Conservation (phyloP, 768 basidiomycete species). For the Filobasidium floriforme region DNA sequence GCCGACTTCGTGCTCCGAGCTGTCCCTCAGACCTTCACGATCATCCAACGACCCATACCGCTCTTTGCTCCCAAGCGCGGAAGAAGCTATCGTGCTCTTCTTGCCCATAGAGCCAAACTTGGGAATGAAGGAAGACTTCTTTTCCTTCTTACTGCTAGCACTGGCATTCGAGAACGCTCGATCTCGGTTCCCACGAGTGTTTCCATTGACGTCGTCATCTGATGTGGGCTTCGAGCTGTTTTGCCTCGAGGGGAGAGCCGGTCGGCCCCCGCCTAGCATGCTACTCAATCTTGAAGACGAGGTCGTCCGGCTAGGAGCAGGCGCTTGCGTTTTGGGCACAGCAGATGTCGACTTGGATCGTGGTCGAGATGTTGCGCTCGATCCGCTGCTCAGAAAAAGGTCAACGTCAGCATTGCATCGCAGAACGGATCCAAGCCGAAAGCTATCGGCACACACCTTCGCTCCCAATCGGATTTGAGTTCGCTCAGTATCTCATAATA, state of each 20-base stretch:
- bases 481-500: conserved; percentile 68
- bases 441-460: conserved; percentile 24
- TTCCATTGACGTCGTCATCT: conserved; percentile 29
- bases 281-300: conserved; percentile 12
- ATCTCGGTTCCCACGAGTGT: conserved; percentile 29
- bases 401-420: background rate
- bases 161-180: conserved; percentile 41
- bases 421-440: background rate
- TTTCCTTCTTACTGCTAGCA: conserved; percentile 26
- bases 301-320: conserved; percentile 8
- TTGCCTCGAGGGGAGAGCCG: conserved; percentile 7
- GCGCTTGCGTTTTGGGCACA: conserved; percentile 7
- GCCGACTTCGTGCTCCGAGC: background rate
- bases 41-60: conserved; percentile 31
- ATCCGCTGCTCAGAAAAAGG: background rate
- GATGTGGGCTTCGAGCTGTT: conserved; percentile 24
- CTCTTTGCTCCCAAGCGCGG: conserved; percentile 18
- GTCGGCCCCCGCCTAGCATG: background rate
- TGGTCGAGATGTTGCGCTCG: conserved; percentile 22
- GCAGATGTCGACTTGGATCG: conserved; percentile 35
- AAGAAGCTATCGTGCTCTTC: conserved; percentile 25
- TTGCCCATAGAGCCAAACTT: conserved; percentile 40
- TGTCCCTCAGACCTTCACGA: conserved; percentile 15
- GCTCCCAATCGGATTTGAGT: conserved; percentile 60
- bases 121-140: conserved; percentile 24